Conservation (phyloP, 768 basidiomycete genomes). For the Pulveroboletus sp. region DNA sequence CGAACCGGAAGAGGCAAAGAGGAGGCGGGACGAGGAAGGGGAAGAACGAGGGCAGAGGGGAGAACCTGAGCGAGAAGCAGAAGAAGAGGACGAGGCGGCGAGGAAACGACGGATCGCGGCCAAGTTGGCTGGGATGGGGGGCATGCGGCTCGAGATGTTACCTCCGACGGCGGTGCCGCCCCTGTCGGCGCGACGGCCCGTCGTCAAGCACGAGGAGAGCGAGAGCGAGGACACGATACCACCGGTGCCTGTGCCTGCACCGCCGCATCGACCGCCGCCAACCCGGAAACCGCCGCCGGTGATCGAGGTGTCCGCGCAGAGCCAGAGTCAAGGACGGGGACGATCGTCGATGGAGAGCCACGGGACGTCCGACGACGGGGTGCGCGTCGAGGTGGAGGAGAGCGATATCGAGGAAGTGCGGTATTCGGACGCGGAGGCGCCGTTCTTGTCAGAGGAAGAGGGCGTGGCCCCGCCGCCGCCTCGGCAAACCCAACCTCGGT, state of each 20-base stretch:
- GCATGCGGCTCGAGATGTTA: constrained; percentile 55
- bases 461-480: constrained; percentile 52
- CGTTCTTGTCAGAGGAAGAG: constrained; percentile 34
- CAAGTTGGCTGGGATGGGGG: constrained; percentile 52
- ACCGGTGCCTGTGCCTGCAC: constrained; percentile 32
- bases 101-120: constrained; percentile 52
- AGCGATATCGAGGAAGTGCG: constrained; percentile 68
- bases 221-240: constrained; percentile 25
- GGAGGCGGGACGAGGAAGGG: constrained; percentile 17
- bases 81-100: constrained; percentile 63
- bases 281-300: constrained; percentile 32
- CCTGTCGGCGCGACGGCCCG: constrained; percentile 13
- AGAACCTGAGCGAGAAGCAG: constrained; percentile 32
- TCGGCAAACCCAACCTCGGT: constrained; percentile 32
- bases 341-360: no score
- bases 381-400: constrained; percentile 65
- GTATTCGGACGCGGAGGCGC: constrained; percentile 47
- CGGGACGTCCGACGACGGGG: constrained; percentile 53
- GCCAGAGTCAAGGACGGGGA: no score
- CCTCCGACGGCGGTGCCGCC: constrained; percentile 27
- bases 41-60: no score
- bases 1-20: constrained; percentile 21
- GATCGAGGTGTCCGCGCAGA: constrained; percentile 1
- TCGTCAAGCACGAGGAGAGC: constrained; percentile 25
- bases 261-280: constrained; percentile 28